A percentile compares a stretch with the other conserved stretches of the same genome.
phyloP scores from a whole-genome alignment of 169 alveolate genomes.

The Plasmodium ovale region DNA sequence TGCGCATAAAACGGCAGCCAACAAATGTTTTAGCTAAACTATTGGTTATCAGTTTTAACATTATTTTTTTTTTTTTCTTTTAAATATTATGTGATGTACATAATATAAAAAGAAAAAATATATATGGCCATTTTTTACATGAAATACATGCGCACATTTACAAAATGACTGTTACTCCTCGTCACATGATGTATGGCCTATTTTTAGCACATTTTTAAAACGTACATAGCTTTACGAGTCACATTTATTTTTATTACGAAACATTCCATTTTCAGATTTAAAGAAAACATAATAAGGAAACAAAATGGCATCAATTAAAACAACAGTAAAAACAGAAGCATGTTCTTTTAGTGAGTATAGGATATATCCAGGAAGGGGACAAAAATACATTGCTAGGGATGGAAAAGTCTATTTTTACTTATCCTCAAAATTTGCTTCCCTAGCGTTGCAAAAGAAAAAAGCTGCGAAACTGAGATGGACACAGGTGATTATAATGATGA shows the following conservation, averaged over 20 bases:
- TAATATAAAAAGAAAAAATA: no score
- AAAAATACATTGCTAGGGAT: slow-evolving; percentile 95
- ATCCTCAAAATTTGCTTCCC: slow-evolving; percentile 93
- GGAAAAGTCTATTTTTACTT: slow-evolving; percentile 94
- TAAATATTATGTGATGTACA: no score
- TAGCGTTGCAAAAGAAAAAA: slow-evolving; percentile 94
- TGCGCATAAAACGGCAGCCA: no score
- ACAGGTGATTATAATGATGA: slow-evolving; percentile 75
- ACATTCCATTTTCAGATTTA: slow-evolving; percentile 24
- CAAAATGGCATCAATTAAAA: slow-evolving; percentile 87
- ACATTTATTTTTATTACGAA: background rate
- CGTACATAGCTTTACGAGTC: background rate
- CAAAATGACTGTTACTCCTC: background rate
- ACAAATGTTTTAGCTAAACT: no score
- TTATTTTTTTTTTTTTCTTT: no score
- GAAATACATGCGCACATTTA: background rate
- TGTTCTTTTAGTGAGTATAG: slow-evolving; percentile 98
- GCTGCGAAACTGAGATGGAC: slow-evolving; percentile 98
- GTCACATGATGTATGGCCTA: background rate
- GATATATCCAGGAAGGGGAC: slow-evolving; percentile 99
- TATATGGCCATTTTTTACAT: no score
- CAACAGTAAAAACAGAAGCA: slow-evolving; percentile 95
- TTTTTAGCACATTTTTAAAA: background rate
- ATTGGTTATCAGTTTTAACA: no score
- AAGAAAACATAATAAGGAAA: background rate